Evolutionary conservation across 2,329 filamentous ascomycete species (phyloP).

Genomic region (Colletotrichum somersetense): DNA sequence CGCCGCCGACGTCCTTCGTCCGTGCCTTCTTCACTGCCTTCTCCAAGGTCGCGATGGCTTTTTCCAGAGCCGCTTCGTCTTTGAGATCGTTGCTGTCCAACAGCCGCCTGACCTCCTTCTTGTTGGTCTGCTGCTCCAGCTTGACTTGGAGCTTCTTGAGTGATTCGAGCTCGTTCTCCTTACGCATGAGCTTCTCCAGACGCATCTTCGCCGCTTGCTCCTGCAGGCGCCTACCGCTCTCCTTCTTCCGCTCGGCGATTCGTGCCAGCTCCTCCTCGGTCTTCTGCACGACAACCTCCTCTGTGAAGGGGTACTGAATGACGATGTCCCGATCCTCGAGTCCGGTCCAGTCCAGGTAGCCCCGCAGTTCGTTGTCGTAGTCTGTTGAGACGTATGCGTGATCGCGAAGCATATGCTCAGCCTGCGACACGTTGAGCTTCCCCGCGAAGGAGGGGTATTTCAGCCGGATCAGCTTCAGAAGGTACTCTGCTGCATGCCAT

Average conservation of each 20-base stretch:
- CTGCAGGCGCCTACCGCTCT: constrained; percentile 90
- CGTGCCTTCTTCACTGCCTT: constrained; percentile 89
- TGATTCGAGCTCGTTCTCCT: constrained; percentile 95
- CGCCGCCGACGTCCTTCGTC: constrained; percentile 91
- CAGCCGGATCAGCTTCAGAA: constrained; percentile 87
- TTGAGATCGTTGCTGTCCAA: constrained; percentile 93
- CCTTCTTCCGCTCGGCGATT: constrained; percentile 93
- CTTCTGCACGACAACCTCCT: constrained; percentile 91
- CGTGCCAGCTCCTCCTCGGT: constrained; percentile 92
- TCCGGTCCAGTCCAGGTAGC: constrained; percentile 90
- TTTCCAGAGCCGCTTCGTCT: constrained; percentile 88
- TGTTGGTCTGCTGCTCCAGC: constrained; percentile 77
- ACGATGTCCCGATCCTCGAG: constrained; percentile 90
- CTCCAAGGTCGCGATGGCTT: constrained; percentile 88
- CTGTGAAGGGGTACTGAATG: constrained; percentile 93
- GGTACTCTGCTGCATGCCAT: constrained; percentile 88
- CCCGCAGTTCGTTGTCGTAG: constrained; percentile 82
- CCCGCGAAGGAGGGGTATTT: constrained; percentile 93
- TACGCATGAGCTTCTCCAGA: constrained; percentile 92
- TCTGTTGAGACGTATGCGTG: constrained; percentile 91
- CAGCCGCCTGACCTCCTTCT: constrained; percentile 89
- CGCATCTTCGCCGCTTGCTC: constrained; percentile 98
- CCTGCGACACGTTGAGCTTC: constrained; percentile 87
- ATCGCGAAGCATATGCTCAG: constrained; percentile 86
- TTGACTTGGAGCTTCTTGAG: constrained; percentile 85